A percentile compares a stretch with the other conserved stretches of the same genome.
phyloP scores from a whole-genome alignment of 495 filamentous ascomycete species.

The Sordaria brevicollis region DNA sequence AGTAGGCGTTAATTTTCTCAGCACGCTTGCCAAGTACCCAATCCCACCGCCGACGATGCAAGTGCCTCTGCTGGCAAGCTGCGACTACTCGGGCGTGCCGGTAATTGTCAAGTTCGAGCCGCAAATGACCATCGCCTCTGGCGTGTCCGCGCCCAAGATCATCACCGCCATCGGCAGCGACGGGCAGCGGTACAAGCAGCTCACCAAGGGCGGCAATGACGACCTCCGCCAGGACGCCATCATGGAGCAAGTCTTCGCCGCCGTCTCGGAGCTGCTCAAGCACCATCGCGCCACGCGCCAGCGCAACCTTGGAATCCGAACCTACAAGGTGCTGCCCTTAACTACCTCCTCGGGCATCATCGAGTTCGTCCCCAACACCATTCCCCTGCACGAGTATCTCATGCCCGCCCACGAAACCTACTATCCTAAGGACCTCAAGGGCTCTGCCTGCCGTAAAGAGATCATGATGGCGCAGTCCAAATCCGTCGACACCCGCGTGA shows the following conservation, averaged over 20 bases:
- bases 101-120: conserved; percentile 55
- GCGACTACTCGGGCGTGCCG: conserved; percentile 66
- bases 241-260: conserved; percentile 98
- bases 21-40: conserved; percentile 41
- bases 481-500: conserved; percentile 57
- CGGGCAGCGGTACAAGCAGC: conserved; percentile 71
- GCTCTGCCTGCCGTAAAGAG: conserved; percentile 59
- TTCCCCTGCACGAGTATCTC: conserved; percentile 80
- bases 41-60: conserved; percentile 88
- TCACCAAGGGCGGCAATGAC: conserved; percentile 90
- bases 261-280: conserved; percentile 82
- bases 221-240: conserved; percentile 98
- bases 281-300: conserved; percentile 77
- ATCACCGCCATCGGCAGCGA: conserved; percentile 67
- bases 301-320: conserved; percentile 77
- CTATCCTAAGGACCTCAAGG: conserved; percentile 74
- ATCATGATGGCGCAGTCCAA: conserved; percentile 62
- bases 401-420: conserved; percentile 84
- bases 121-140: conserved; percentile 73
- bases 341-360: conserved; percentile 81
- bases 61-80: conserved; percentile 59
- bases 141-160: conserved; percentile 86
- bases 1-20: conserved; percentile 47
- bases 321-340: conserved; percentile 91
- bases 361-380: conserved; percentile 89